Conservation (phyloP, 2,329 filamentous ascomycete genomes). For the Purpureocillium takamizusanense region DNA sequence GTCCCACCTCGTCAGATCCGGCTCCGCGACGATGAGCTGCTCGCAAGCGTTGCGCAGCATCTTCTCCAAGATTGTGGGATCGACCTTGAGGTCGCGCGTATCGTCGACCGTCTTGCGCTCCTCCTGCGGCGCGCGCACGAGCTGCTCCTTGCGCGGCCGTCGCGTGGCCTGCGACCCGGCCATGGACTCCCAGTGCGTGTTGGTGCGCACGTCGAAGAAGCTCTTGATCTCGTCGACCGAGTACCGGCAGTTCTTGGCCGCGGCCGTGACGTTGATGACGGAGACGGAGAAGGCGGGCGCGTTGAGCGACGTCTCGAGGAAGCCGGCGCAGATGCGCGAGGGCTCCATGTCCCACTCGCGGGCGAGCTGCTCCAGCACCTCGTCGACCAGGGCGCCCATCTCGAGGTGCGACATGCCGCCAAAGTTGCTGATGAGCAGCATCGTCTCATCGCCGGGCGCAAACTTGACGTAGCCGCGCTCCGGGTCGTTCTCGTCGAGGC, state of each 20-base stretch:
- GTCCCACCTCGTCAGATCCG: conserved; percentile 54
- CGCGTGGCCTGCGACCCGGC: conserved; percentile 32
- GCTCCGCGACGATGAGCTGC: conserved; percentile 47
- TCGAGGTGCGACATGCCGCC: conserved; percentile 50
- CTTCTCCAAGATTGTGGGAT: conserved; percentile 40
- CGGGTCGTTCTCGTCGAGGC: conserved; percentile 46
- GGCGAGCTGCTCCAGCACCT: conserved; percentile 41
- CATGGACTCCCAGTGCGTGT: conserved; percentile 45
- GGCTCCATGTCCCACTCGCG: conserved; percentile 38
- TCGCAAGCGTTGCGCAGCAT: conserved; percentile 46
- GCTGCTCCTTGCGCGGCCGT: conserved; percentile 29
- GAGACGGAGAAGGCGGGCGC: conserved; percentile 63
- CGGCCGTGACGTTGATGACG: conserved; percentile 48
- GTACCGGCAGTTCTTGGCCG: conserved; percentile 34
- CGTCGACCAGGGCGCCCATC: conserved; percentile 43
- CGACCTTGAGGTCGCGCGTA: conserved; percentile 36
- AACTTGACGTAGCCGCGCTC: conserved; percentile 42
- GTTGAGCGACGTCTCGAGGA: conserved; percentile 64
- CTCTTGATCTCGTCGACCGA: conserved; percentile 45
- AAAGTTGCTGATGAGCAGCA: conserved; percentile 50
- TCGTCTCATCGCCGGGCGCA: conserved; percentile 34
- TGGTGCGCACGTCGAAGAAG: conserved; percentile 56
- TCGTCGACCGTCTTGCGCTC: conserved; percentile 26
- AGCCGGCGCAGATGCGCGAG: conserved; percentile 49
- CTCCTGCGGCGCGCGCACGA: conserved; percentile 28